Percentiles rank a stretch among this genome's conserved stretches.
phyloP scores from a whole-genome alignment of 306 rosid species.

The Pyrus betulifolia region DNA sequence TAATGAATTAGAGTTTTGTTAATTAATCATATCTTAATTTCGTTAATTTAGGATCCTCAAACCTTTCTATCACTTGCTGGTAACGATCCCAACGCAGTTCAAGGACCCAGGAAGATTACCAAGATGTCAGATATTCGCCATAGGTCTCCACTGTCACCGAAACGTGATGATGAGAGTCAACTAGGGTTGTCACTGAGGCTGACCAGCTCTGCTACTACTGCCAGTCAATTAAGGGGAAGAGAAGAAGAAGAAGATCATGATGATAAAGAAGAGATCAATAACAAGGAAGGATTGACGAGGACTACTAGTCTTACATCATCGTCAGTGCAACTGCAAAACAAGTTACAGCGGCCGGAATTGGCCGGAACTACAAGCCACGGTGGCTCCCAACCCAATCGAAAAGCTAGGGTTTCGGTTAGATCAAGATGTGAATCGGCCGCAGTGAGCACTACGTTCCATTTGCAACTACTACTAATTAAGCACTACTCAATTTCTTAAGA shows the following conservation, averaged over 20 bases:
- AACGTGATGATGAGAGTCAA: conserved; percentile 27
- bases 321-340: conserved; percentile 36
- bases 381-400: conserved; percentile 52
- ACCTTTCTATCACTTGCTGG: conserved; percentile 46
- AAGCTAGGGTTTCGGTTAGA: conserved; percentile 95
- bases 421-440: conserved; percentile 92
- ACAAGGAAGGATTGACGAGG: conserved; percentile 14
- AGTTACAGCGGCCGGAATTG: conserved; percentile 28
- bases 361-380: conserved; percentile 30
- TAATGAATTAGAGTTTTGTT: too few species aligned
- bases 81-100: conserved; percentile 8
- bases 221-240: not conserved
- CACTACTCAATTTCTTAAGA: too few species aligned
- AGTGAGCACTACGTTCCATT: conserved; percentile 32
- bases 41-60: conserved; percentile 37
- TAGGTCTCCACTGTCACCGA: conserved; percentile 15
- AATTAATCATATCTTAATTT: not conserved
- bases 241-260: conserved; percentile 14
- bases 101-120: conserved; percentile 1
- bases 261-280: conserved; percentile 15
- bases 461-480: not conserved
- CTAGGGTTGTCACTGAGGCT: conserved; percentile 72
- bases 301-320: conserved; percentile 4
- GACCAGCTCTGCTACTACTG: conserved; percentile 13
- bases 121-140: conserved; percentile 20